phyloP scores from a whole-genome alignment of 2,329 filamentous ascomycete genomes.

The Dactylella cylindrospora region DNA sequence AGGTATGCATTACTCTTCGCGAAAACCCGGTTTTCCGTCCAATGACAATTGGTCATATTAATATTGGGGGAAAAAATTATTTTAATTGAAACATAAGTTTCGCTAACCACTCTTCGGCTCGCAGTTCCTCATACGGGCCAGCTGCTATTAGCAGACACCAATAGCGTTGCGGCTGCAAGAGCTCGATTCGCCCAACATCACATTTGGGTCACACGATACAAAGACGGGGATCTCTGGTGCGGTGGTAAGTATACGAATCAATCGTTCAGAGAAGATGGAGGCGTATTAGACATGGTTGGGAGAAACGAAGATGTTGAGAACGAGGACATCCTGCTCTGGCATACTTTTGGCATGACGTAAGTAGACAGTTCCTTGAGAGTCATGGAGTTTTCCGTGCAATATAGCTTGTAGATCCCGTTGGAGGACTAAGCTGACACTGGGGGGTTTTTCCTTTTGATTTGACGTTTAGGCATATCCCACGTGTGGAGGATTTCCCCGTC shows the following conservation, averaged over 20 bases:
- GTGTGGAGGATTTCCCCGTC: conserved; percentile 55
- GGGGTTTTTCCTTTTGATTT: conserved; percentile 52
- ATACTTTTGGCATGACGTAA: conserved; percentile 62
- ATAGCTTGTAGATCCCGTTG: too few species aligned
- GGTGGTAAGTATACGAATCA: conserved; percentile 63
- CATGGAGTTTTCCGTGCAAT: too few species aligned
- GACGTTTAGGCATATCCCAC: conserved; percentile 42
- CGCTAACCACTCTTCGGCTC: too few species aligned
- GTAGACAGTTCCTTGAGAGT: too few species aligned
- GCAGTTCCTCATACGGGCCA: conserved; percentile 44
- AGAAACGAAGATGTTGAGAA: conserved; percentile 53
- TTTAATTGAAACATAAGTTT: conserved; percentile 20
- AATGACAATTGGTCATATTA: conserved; percentile 1
- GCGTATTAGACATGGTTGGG: conserved; percentile 58
- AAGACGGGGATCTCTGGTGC: conserved; percentile 59
- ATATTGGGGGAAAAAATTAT: conserved; percentile 7
- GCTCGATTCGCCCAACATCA: conserved; percentile 42
- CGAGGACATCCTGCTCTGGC: conserved; percentile 61
- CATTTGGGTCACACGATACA: conserved; percentile 57
- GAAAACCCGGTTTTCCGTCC: conserved; percentile 57
- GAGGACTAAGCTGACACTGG: conserved; percentile 64
- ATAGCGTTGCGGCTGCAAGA: conserved; percentile 33
- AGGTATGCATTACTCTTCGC: conserved; percentile 58
- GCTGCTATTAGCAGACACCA: conserved; percentile 40
- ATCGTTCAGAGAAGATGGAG: conserved; percentile 56